phyloP scores from a whole-genome alignment of 371 early-diverging fungal species.

The Batkoa obscura region DNA sequence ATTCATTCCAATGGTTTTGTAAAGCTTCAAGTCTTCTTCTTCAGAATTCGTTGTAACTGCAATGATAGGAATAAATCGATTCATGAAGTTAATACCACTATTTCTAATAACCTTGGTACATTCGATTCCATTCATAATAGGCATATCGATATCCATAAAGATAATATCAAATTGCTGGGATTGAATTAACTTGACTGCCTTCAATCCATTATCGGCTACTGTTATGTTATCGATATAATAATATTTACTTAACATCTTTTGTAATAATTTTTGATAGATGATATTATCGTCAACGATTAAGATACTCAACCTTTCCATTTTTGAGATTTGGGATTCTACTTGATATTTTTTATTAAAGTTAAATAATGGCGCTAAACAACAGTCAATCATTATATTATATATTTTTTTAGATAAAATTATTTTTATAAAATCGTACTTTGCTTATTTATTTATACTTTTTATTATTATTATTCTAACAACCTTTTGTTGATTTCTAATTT shows the following conservation, averaged over 20 bases:
- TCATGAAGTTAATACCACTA: background rate
- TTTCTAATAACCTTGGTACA: conserved; percentile 24
- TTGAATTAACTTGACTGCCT: conserved; percentile 18
- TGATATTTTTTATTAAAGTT: too few relatives aligned
- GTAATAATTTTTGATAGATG: conserved; percentile 29
- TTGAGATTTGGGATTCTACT: too few relatives aligned
- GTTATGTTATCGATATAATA: conserved; percentile 15
- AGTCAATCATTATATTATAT: too few relatives aligned
- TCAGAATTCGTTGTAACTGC: conserved; percentile 32
- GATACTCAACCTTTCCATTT: too few relatives aligned
- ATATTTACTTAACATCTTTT: conserved; percentile 25
- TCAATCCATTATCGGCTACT: conserved; percentile 21
- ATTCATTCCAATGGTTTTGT: conserved; percentile 7
- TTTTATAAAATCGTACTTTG: too few relatives aligned
- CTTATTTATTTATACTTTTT: too few relatives aligned
- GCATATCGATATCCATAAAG: conserved; percentile 49
- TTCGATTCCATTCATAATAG: conserved; percentile 29
- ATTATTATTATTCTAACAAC: too few relatives aligned
- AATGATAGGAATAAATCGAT: conserved; percentile 26
- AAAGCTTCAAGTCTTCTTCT: conserved; percentile 3
- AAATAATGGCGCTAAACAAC: too few relatives aligned
- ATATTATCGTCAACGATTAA: conserved; percentile 33
- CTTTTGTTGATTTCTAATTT: too few relatives aligned
- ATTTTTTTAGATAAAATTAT: too few relatives aligned
- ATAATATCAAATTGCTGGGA: conserved; percentile 26